These are phyloP conservation scores for Cystobasidiopsis lactophilus DNA, from an alignment of 768 basidiomycete species.

Conservation along the genomic window DNA sequence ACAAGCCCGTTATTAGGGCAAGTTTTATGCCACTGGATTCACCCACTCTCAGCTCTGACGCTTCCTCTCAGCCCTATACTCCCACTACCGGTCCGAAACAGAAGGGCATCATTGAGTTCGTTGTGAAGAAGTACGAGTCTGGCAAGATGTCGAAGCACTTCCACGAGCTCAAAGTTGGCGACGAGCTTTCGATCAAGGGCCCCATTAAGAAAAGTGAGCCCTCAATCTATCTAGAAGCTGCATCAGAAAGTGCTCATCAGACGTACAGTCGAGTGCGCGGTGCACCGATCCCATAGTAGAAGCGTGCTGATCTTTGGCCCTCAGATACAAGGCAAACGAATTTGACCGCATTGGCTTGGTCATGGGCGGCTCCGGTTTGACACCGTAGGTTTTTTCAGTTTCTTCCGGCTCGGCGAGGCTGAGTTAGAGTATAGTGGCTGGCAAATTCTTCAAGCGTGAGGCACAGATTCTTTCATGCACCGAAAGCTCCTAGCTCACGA, in stretches of 20 bases:
- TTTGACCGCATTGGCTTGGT: slow-evolving; percentile 61
- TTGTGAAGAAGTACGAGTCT: slow-evolving; percentile 48
- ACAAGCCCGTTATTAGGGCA: slow-evolving; percentile 29
- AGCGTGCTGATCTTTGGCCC: too few relatives aligned
- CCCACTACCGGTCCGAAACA: slow-evolving; percentile 47
- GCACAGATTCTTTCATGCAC: too few relatives aligned
- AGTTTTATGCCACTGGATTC: neutral
- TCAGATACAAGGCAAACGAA: slow-evolving; percentile 19
- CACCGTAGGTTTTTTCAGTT: too few relatives aligned
- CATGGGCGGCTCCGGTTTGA: slow-evolving; percentile 80
- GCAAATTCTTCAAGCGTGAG: slow-evolving; percentile 6
- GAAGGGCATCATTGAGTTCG: slow-evolving; percentile 29
- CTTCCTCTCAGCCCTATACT: slow-evolving; percentile 77
- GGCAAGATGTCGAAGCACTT: slow-evolving; percentile 32
- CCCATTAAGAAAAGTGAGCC: slow-evolving; percentile 45
- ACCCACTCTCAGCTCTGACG: slow-evolving; percentile 24
- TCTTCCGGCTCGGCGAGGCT: neutral
- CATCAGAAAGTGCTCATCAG: too few relatives aligned
- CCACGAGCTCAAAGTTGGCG: slow-evolving; percentile 53
- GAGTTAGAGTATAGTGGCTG: neutral
- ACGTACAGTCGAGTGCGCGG: neutral
- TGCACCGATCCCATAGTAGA: too few relatives aligned
- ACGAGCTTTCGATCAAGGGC: slow-evolving; percentile 61
- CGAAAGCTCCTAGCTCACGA: too few relatives aligned
- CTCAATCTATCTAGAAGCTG: neutral